A percentile compares a stretch with the other conserved stretches of the same genome.
phyloP scores from a whole-genome alignment of 768 basidiomycete species.

The Leccinum sublutescens region DNA sequence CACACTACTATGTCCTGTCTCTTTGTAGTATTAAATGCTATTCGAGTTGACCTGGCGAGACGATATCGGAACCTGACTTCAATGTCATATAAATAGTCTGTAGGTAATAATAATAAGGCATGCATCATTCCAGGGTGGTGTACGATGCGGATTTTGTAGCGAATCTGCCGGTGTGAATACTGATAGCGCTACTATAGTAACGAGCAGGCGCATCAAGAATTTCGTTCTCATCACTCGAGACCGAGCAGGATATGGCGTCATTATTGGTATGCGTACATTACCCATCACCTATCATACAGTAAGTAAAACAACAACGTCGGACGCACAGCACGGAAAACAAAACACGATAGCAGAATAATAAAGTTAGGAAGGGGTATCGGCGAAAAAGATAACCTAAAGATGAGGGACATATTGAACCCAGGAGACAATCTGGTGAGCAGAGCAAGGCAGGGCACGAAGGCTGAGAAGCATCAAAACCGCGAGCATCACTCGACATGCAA shows the following conservation, averaged over 20 bases:
- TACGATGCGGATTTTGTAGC: no score
- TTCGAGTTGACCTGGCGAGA: neutral
- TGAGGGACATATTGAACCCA: neutral
- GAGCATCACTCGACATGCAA: neutral
- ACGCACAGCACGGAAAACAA: neutral
- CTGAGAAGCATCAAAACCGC: neutral
- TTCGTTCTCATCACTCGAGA: no score
- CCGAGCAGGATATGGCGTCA: no score
- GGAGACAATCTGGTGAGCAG: neutral
- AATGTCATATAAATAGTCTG: no score
- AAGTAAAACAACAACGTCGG: neutral
- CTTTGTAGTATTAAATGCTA: constrained; percentile 7
- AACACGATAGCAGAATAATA: neutral
- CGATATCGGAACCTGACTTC: constrained; percentile 69
- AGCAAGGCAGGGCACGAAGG: neutral
- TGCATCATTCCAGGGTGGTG: no score
- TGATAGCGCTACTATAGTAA: no score
- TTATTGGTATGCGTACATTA: no score
- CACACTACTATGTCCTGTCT: neutral
- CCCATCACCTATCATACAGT: neutral
- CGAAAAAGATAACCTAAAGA: neutral
- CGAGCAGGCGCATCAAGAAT: no score
- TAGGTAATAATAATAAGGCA: neutral
- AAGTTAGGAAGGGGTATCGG: neutral
- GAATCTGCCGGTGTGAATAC: no score